Evolutionary conservation across 495 filamentous ascomycete genomes (phyloP).

Genomic region (Aspergillus kassunensis): DNA sequence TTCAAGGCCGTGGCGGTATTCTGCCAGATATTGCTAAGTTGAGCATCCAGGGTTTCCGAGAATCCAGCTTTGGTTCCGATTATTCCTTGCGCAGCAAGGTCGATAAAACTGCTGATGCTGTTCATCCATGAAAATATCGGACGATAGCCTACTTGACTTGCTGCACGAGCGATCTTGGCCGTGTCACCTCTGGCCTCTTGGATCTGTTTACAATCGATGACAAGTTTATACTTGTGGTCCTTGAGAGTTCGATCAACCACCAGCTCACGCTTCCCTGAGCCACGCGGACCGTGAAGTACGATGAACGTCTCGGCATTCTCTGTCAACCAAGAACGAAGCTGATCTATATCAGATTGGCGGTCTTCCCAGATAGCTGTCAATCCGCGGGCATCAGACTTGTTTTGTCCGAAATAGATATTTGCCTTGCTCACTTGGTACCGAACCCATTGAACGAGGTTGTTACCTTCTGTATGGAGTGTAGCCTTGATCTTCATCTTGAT

Average conservation of each 20-base stretch:
- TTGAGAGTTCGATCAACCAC: slow-evolving; percentile 80
- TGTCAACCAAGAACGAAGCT: slow-evolving; percentile 78
- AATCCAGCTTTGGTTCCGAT: slow-evolving; percentile 94
- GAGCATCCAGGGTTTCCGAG: slow-evolving; percentile 87
- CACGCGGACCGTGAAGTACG: slow-evolving; percentile 85
- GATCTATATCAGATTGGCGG: slow-evolving; percentile 71
- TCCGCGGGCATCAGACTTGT: slow-evolving; percentile 58
- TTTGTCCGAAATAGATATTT: slow-evolving; percentile 57
- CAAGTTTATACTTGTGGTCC: slow-evolving; percentile 68
- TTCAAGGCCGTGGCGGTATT: slow-evolving; percentile 80
- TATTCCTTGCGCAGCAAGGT: slow-evolving; percentile 88
- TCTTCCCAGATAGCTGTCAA: slow-evolving; percentile 86
- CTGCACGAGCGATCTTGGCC: slow-evolving; percentile 78
- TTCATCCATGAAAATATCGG: slow-evolving; percentile 97
- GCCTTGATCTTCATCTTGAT: slow-evolving; percentile 80
- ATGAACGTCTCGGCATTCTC: slow-evolving; percentile 91
- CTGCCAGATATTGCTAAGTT: slow-evolving; percentile 87
- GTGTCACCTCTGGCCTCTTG: slow-evolving; percentile 88
- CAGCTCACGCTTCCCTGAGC: slow-evolving; percentile 85
- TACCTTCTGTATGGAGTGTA: slow-evolving; percentile 69
- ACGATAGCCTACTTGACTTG: slow-evolving; percentile 81
- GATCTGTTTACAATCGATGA: slow-evolving; percentile 95
- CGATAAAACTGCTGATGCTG: slow-evolving; percentile 83
- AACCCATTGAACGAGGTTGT: slow-evolving; percentile 70
- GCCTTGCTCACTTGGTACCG: slow-evolving; percentile 65